A percentile compares a stretch with the other conserved stretches of the same genome.
phyloP scores from a whole-genome alignment of 257 asterid genomes.

The Solanum clarkiae region DNA sequence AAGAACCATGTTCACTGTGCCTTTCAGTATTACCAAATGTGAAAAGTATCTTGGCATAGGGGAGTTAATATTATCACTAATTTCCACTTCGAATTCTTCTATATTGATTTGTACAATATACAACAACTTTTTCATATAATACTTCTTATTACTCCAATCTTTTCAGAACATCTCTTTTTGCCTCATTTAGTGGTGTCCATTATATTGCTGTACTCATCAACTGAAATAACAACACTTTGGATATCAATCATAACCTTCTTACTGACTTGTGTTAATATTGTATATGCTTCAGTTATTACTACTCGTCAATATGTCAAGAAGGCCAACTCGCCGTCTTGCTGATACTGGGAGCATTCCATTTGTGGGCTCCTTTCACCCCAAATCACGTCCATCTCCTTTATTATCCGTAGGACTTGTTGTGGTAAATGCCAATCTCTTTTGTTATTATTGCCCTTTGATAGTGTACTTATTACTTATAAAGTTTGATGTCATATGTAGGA shows the following conservation, averaged over 20 bases:
- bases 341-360: conserved; percentile 60
- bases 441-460: neutral
- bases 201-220: neutral
- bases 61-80: neutral
- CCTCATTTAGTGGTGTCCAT: neutral
- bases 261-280: neutral
- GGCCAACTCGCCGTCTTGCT: conserved; percentile 66
- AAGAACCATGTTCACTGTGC: neutral
- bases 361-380: conserved; percentile 62
- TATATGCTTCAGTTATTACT: conserved; percentile 2
- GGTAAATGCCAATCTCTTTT: conserved; percentile 32
- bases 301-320: conserved; percentile 55
- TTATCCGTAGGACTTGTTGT: conserved; percentile 61
- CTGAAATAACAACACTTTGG: neutral
- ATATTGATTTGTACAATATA: neutral
- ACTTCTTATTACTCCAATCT: neutral
- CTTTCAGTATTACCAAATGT: neutral
- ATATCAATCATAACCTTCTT: neutral
- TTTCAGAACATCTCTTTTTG: neutral
- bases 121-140: neutral
- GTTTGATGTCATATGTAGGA: neutral
- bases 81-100: neutral
- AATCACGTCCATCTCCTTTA: conserved; percentile 76
- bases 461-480: neutral
- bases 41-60: neutral